Evolutionary conservation across 768 basidiomycete genomes (phyloP), one percentile per base, ranked within the genome.

Genomic region (Pisolithus sp.): DNA sequence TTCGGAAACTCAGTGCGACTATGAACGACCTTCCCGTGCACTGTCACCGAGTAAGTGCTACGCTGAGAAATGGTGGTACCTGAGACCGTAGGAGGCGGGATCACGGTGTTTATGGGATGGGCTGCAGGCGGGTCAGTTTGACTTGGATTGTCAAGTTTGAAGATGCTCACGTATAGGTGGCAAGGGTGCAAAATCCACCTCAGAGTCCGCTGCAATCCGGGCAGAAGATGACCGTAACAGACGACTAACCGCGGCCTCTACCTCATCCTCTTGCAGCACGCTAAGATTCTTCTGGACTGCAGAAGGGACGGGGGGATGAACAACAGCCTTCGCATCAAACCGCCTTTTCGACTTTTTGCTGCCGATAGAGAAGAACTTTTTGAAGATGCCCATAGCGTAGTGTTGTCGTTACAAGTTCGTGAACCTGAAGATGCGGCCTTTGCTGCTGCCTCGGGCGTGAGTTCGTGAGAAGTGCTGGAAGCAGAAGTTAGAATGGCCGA

Each of bases 181-280:
- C 8, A 89, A 64, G 46, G 77, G 72, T 21, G 72, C 61, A 59
- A 82, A 79, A 59, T 82, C 79, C 8, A 76, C 64, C 58, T 82
- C 82, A 7, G 78, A 66, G 28, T 78, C 77, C 30, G 80, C 76
- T 5, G 77, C 72, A 66, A 75, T 83, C 43, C 83, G 79, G 37
- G 84, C 77, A 5, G 89, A 89, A 13, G 85, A 83, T 1, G 87
- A 87, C 41, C 88, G 79, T 34, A 91, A 64, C 13, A 91, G 73
- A 5, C 73, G 70, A 54, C 68, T 75, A 18, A 71, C 72, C 21
- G 68, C 71, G 36, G 67, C 71, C 56, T 76, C 74, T 43, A 62
- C 59, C 17, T 83, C 81, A 31, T 81, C 76, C 44, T 76, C 59
- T 44, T 62, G 53, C 1, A 20, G 47, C 24, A 51, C 53, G 30